Percentiles rank a stretch among this genome's conserved stretches.
phyloP scores from a whole-genome alignment of 305 asterid species.

The Rubia tinctorum region DNA sequence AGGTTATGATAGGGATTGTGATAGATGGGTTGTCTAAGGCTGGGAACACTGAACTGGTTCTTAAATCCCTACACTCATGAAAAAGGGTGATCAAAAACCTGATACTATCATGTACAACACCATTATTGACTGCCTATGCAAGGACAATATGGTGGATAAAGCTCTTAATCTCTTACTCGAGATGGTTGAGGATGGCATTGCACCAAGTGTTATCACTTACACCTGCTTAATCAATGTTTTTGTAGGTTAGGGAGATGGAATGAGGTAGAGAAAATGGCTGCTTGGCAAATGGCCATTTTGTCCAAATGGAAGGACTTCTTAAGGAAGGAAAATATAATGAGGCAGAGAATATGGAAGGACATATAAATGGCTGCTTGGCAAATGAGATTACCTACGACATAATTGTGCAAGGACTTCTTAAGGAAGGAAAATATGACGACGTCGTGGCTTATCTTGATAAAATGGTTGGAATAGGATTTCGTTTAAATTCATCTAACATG shows the following conservation, averaged over 20 bases:
- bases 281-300: no score
- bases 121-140: slow-evolving; percentile 2
- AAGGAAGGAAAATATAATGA: no score
- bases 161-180: not conserved
- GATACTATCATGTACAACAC: not conserved
- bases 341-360: no score
- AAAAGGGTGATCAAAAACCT: not conserved
- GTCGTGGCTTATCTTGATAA: slow-evolving; percentile 14
- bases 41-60: not conserved
- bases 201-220: not conserved
- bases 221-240: not conserved
- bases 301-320: no score
- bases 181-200: not conserved
- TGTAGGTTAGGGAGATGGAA: not conserved
- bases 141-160: not conserved
- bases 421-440: slow-evolving; percentile 11
- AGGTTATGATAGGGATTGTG: not conserved
- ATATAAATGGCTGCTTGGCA: not conserved
- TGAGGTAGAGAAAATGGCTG: not conserved
- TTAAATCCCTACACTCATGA: not conserved
- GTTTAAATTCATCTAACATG: not conserved
- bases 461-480: slow-evolving; percentile 17
- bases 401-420: slow-evolving; percentile 26
- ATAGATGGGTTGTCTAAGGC: not conserved
- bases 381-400: not conserved